A percentile compares a stretch with the other conserved stretches of the same genome.
Conservation (phyloP, 2,329 filamentous ascomycete species). For the Cladorrhinum sp. region DNA sequence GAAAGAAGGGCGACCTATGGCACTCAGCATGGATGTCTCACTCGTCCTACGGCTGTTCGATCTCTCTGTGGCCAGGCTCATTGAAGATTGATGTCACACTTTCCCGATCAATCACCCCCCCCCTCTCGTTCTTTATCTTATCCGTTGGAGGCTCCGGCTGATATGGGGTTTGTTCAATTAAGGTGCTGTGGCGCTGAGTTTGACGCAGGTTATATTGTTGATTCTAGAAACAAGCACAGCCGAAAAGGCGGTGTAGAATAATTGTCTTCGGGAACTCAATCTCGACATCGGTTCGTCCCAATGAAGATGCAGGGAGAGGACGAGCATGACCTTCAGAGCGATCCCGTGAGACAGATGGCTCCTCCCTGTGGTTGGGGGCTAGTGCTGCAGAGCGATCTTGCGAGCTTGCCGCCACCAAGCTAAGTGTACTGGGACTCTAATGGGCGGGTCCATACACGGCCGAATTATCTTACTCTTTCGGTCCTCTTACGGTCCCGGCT, state of each 20-base stretch:
- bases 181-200: constrained; percentile 7
- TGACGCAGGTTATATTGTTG: constrained; percentile 19
- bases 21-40: background rate
- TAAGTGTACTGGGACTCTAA: background rate
- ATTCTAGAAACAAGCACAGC: constrained; percentile 6
- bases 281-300: constrained; percentile 3
- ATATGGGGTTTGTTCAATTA: background rate
- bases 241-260: constrained; percentile 17
- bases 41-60: background rate
- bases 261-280: constrained; percentile 7
- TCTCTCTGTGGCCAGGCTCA: background rate
- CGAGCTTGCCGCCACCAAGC: background rate
- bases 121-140: background rate
- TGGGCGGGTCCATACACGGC: background rate
- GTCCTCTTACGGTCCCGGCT: background rate
- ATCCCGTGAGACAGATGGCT: background rate
- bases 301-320: background rate
- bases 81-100: constrained; percentile 4
- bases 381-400: background rate
- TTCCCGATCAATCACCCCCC: background rate
- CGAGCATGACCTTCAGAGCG: constrained; percentile 1
- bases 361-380: background rate
- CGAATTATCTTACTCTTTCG: background rate
- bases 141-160: background rate
- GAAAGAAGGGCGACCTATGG: background rate